Conservation (phyloP, 140 eudicot genomes). For the Senecio squalidus region DNA sequence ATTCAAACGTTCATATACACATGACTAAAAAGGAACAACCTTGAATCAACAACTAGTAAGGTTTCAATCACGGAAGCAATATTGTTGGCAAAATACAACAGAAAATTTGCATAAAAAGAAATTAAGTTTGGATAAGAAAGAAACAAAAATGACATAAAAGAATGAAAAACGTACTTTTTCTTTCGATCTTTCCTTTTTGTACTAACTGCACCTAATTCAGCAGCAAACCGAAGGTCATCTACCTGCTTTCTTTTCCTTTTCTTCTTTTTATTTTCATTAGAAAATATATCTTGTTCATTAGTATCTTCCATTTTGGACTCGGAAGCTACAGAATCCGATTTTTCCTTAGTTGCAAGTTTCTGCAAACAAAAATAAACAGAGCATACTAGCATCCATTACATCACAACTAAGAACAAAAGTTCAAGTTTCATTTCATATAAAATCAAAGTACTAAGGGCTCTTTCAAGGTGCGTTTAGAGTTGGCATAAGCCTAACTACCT, state of each 20-base stretch:
- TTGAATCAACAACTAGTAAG: not conserved
- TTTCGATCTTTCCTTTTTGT: slow-evolving; percentile 71
- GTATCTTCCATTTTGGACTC: slow-evolving; percentile 28
- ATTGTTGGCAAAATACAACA: not conserved
- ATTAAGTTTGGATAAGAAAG: not conserved
- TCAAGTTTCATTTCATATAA: not conserved
- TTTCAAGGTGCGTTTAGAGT: too few species aligned
- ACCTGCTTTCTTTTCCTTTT: slow-evolving; percentile 63
- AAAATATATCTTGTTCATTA: slow-evolving; percentile 10
- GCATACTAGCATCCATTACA: slow-evolving; percentile 3
- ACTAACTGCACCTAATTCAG: slow-evolving; percentile 40
- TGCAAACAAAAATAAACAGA: slow-evolving; percentile 19
- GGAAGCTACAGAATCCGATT: slow-evolving; percentile 13
- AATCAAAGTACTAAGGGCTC: not conserved
- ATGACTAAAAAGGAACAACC: not conserved
- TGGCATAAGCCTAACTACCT: too few species aligned
- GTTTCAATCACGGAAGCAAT: not conserved
- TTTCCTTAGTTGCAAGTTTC: slow-evolving; percentile 33
- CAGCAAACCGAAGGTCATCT: slow-evolving; percentile 69
- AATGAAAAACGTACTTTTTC: slow-evolving; percentile 51
- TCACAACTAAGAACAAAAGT: not conserved
- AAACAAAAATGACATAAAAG: not conserved
- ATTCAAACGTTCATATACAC: not conserved
- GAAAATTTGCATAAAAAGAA: not conserved
- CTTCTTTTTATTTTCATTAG: slow-evolving; percentile 59